Evolutionary conservation across 2,329 filamentous ascomycete genomes (phyloP).

Genomic region (Ceratocystis harringtonii): DNA sequence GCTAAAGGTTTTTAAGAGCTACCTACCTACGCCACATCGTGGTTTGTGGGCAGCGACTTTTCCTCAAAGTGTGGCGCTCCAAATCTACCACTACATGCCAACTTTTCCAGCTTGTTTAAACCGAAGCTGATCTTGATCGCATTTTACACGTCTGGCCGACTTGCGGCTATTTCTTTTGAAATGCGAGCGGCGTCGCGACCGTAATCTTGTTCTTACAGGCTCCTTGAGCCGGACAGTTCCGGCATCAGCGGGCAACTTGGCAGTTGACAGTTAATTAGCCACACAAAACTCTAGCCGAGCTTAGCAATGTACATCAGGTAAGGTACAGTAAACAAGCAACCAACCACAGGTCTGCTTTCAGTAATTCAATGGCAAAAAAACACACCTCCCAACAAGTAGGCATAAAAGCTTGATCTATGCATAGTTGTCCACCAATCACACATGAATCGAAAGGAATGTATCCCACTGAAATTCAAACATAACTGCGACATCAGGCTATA

Average conservation of each 20-base stretch:
- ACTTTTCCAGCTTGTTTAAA: no score
- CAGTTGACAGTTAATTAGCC: background rate
- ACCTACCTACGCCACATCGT: background rate
- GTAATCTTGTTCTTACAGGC: background rate
- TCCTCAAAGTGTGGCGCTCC: background rate
- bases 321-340: background rate
- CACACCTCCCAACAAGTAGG: no score
- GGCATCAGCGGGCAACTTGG: background rate
- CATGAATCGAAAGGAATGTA: no score
- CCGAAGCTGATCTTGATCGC: no score
- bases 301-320: background rate
- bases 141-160: no score
- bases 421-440: no score
- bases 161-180: no score
- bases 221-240: background rate
- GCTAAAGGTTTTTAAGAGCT: background rate
- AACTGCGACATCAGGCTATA: background rate
- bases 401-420: no score
- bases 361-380: no score
- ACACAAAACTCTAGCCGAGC: background rate
- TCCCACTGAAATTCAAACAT: background rate
- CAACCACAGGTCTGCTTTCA: background rate
- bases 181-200: background rate
- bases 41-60: background rate
- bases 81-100: no score